A percentile compares a stretch with the other conserved stretches of the same genome.
Evolutionary conservation across 2,329 filamentous ascomycete species (phyloP).

Genomic region (Arthrobotrys sphaeroides): DNA sequence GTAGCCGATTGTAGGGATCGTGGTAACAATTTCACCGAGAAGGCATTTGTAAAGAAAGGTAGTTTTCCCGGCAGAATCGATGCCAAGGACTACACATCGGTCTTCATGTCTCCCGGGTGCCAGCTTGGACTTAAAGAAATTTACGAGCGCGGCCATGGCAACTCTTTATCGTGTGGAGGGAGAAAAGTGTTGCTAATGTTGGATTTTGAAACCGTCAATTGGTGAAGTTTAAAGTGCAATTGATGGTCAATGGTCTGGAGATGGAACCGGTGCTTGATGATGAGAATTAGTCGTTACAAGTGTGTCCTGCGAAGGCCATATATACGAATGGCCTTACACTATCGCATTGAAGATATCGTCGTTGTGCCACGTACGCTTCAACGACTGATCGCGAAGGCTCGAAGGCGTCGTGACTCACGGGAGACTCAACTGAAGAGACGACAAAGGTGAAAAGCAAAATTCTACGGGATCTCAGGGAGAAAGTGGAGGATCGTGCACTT

Average conservation of each 20-base stretch:
- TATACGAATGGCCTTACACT: neutral
- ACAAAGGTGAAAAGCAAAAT: neutral
- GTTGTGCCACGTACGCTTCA: constrained; percentile 26
- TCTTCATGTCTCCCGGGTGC: neutral
- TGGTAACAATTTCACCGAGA: constrained; percentile 29
- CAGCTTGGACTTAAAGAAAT: constrained; percentile 16
- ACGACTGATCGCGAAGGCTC: neutral
- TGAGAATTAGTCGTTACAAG: no score
- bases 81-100: constrained; percentile 48
- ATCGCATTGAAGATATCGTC: neutral
- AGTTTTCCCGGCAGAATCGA: constrained; percentile 52
- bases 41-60: constrained; percentile 53
- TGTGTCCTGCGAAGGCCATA: neutral
- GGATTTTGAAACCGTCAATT: constrained; percentile 3
- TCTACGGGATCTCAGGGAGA: neutral
- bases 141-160: constrained; percentile 33
- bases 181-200: constrained; percentile 7
- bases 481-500: neutral
- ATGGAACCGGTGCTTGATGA: no score
- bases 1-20: constrained; percentile 56
- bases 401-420: constrained; percentile 30
- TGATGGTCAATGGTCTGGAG: neutral
- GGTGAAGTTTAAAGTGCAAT: neutral
- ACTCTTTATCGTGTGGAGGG: neutral
- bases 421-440: constrained; percentile 24